These are phyloP conservation scores for Cladosporium sp. DNA, from an alignment of 2,329 filamentous ascomycete genomes.

Conservation along the genomic window DNA sequence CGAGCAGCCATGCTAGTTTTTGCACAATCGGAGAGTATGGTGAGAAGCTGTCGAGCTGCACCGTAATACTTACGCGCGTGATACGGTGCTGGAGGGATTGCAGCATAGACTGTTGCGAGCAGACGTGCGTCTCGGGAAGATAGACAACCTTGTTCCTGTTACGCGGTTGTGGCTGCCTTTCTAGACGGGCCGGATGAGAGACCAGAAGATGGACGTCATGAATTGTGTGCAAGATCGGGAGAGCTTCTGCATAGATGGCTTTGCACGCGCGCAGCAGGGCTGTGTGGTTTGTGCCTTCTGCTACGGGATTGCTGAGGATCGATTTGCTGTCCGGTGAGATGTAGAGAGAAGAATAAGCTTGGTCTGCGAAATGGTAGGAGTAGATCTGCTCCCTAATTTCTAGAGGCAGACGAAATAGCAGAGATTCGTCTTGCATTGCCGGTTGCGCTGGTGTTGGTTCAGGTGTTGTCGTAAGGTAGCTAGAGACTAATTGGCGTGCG, in stretches of 20 bases:
- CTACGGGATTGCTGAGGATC: neutral
- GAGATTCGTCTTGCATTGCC: neutral
- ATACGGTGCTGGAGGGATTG: neutral
- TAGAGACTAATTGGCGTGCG: neutral
- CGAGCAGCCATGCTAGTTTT: neutral
- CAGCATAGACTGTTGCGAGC: neutral
- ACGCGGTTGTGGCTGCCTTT: no score
- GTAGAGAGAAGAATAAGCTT: neutral
- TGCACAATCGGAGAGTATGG: neutral
- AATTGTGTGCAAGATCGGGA: neutral
- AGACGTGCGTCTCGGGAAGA: neutral
- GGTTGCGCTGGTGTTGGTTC: neutral
- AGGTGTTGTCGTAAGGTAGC: neutral
- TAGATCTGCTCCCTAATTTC: neutral
- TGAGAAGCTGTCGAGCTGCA: neutral
- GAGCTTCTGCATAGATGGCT: constrained; percentile 2
- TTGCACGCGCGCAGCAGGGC: neutral
- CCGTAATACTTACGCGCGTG: neutral
- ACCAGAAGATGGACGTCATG: neutral
- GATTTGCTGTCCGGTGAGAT: neutral
- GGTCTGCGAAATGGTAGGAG: neutral
- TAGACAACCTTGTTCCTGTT: no score
- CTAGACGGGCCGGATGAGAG: neutral
- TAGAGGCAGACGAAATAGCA: neutral
- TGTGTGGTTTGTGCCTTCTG: neutral